phyloP scores from a whole-genome alignment of 257 asterid genomes.

The Przewalskia tangutica region DNA sequence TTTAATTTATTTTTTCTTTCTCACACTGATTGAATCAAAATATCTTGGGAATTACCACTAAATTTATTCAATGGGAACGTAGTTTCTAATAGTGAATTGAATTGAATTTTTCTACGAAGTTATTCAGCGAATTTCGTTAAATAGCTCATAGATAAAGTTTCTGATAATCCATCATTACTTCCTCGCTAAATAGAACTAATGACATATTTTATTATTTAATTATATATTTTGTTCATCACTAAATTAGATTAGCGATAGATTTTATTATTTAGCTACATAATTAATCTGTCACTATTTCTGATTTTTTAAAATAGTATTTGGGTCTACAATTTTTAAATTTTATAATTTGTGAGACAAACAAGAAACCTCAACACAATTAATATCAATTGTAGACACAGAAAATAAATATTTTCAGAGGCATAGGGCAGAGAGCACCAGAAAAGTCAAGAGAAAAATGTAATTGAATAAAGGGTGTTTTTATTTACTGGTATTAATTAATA shows the following conservation, averaged over 20 bases:
- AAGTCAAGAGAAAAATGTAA: background rate
- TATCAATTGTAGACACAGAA: background rate
- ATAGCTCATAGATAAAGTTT: background rate
- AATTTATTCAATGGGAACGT: no score
- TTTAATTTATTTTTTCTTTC: no score
- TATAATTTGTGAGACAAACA: background rate
- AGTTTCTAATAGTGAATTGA: background rate
- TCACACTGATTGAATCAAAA: no score
- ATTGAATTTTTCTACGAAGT: background rate
- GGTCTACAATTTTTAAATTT: background rate
- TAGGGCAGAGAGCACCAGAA: background rate
- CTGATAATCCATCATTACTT: background rate
- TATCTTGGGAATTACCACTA: no score
- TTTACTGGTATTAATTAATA: background rate
- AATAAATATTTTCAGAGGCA: background rate
- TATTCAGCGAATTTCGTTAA: fast-evolving
- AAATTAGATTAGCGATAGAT: background rate
- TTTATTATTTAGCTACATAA: background rate
- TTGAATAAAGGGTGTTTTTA: background rate
- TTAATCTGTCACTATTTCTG: background rate
- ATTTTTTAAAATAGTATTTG: no score
- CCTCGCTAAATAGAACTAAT: background rate
- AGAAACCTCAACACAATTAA: background rate
- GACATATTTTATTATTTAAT: background rate
- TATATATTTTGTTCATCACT: background rate